A percentile compares a stretch with the other conserved stretches of the same genome.
Evolutionary conservation across 148 eudicot species (phyloP).

Genomic region (Silene uniflora): DNA sequence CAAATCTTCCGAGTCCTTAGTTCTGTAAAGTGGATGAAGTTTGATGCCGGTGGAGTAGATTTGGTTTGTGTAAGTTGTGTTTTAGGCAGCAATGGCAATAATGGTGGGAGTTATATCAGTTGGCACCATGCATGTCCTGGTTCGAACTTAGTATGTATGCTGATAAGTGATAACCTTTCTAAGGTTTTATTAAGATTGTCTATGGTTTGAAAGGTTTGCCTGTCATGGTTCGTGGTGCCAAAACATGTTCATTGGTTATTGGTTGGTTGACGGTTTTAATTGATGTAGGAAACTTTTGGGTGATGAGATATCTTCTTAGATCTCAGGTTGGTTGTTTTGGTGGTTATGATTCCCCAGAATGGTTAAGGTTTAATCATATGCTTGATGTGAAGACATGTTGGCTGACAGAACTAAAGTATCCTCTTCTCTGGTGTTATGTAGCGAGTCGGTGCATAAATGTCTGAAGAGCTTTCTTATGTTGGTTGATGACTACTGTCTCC

Average conservation of each 20-base stretch:
- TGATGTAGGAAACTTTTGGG: neutral
- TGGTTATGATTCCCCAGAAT: neutral
- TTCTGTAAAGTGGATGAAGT: neutral
- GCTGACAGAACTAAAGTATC: neutral
- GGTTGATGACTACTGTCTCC: neutral
- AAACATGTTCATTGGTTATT: neutral
- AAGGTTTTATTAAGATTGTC: neutral
- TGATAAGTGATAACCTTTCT: slow-evolving; percentile 21
- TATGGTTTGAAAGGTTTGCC: slow-evolving; percentile 7
- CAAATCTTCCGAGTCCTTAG: neutral
- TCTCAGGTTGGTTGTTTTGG: neutral
- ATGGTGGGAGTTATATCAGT: neutral
- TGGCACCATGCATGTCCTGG: neutral
- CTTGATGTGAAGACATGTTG: neutral
- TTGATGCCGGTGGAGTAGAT: slow-evolving; percentile 4
- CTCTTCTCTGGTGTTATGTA: slow-evolving; percentile 1
- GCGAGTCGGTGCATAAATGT: slow-evolving; percentile 5
- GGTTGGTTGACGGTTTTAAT: slow-evolving; percentile 10
- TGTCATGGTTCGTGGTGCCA: neutral
- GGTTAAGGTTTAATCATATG: neutral
- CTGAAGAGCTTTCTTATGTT: neutral
- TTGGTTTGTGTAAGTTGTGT: slow-evolving; percentile 1
- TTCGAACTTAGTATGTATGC: slow-evolving; percentile 1
- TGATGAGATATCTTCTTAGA: neutral
- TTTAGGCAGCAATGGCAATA: slow-evolving; percentile 6